A percentile compares a stretch with the other conserved stretches of the same genome.
phyloP scores from a whole-genome alignment of 1,284 basidiomycete species.

The Cryptococcus hybrid region DNA sequence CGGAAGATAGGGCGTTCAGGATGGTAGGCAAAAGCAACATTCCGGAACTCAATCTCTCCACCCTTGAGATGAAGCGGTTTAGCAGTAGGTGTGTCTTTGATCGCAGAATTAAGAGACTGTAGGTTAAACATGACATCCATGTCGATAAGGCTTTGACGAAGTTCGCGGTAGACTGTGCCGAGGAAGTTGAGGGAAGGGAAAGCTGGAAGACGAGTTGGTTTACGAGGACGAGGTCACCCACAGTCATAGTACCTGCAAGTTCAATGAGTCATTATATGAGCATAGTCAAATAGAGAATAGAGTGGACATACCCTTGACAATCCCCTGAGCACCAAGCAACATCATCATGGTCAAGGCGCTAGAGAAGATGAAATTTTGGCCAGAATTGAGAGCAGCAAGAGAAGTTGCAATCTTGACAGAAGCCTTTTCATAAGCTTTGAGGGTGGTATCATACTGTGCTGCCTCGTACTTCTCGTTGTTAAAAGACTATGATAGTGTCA shows the following conservation, averaged over 20 bases:
- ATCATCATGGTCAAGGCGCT: conserved; percentile 90
- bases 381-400: conserved; percentile 89
- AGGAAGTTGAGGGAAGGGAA: conserved; percentile 92
- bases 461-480: conserved; percentile 95
- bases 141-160: conserved; percentile 90
- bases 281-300: background rate
- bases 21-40: conserved; percentile 90
- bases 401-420: conserved; percentile 95
- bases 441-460: conserved; percentile 85
- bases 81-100: conserved; percentile 66
- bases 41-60: conserved; percentile 88
- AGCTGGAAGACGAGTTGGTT: conserved; percentile 99
- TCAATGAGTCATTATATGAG: background rate
- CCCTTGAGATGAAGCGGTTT: conserved; percentile 69
- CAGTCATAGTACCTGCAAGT: conserved; percentile 83
- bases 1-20: conserved; percentile 86
- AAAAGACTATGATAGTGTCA: conserved; percentile 66
- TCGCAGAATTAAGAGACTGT: conserved; percentile 74
- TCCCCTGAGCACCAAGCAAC: conserved; percentile 93
- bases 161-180: conserved; percentile 94
- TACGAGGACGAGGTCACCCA: conserved; percentile 97
- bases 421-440: conserved; percentile 83
- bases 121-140: conserved; percentile 96
- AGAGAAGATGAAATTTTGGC: conserved; percentile 95
- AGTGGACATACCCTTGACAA: conserved; percentile 68